Evolutionary conservation across 2,329 filamentous ascomycete genomes (phyloP), one percentile per base, ranked within the genome.

Genomic region (Aureobasidium subglaciale): DNA sequence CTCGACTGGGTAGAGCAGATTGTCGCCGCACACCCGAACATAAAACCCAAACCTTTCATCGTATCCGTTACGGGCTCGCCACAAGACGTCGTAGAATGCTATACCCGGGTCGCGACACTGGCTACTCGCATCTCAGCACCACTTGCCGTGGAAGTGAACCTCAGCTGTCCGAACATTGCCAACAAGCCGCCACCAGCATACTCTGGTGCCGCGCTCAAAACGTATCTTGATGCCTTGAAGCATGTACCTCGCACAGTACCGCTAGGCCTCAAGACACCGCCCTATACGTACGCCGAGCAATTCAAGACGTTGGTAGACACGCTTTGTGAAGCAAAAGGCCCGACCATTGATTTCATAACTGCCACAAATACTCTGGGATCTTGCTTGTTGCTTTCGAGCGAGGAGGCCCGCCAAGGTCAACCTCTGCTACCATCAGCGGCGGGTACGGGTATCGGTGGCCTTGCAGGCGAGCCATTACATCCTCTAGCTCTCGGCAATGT

Each of bases 401-500:
- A 59, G 20, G 63, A 62, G 58, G 3, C 46, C 20, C n/a, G 30
- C 2, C 24, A 32, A 5, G 35, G 25, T 15, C 41, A 9, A 18
- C 67, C 73, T 0, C 71, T 72, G 3, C 68, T 85, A 2, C 72
- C 73, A 7, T 79, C 83, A 2, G 79, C 79, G 0, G 76, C 73
- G 3, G 70, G 75, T 0, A 71, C 67, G 0, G 85, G 86, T 0
- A 74, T 88, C 3, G 88, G 87, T 0, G 88, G 87, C 0, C 75
- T 91, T 70, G 87, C 85, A 0, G 88, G 88, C 0, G 78, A 85
- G 10, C 79, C 86, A 16, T 70, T 92, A 40, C 88, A 91, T 68
- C 83, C 86, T 0, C 71, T 92, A 0, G 84, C 87, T 0, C 68
- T 92, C 27, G 88, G 88, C 0, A 92, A 91, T 62, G 87, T 91